These are phyloP conservation scores for Salix caprea DNA, from an alignment of 345 rosid species.

Conservation along the genomic window DNA sequence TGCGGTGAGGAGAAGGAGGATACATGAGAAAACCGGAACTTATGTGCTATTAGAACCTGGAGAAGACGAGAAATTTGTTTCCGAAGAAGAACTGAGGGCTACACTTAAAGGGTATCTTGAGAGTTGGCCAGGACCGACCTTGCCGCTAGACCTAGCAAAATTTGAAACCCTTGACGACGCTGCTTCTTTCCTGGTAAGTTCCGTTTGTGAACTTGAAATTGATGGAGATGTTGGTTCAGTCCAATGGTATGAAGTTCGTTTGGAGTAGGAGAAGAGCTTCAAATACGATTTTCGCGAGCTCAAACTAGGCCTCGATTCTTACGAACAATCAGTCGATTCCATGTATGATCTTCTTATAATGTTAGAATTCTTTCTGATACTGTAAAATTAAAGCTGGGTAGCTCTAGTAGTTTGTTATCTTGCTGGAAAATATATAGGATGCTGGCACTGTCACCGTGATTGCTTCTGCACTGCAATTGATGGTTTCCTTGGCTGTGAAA, in stretches of 20 bases:
- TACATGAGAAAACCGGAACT: conserved; percentile 52
- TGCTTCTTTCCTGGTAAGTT: conserved; percentile 56
- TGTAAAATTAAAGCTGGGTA: too few relatives aligned
- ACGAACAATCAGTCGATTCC: too few relatives aligned
- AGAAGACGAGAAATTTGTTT: conserved; percentile 70
- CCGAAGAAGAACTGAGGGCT: conserved; percentile 65
- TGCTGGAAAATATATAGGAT: too few relatives aligned
- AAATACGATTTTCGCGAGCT: neutral
- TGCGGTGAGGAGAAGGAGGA: conserved; percentile 58
- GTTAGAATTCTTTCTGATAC: too few relatives aligned
- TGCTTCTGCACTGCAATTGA: too few relatives aligned
- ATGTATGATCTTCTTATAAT: too few relatives aligned
- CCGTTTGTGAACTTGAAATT: conserved; percentile 77
- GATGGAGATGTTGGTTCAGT: conserved; percentile 75
- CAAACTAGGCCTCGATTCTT: too few relatives aligned
- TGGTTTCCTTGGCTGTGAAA: neutral
- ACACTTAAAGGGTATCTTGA: conserved; percentile 63
- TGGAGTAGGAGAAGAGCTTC: conserved; percentile 35
- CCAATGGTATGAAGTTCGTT: conserved; percentile 81
- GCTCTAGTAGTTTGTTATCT: too few relatives aligned
- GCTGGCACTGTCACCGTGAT: too few relatives aligned
- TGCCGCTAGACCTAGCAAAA: conserved; percentile 80
- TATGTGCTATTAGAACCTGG: conserved; percentile 80
- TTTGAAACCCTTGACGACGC: conserved; percentile 62
- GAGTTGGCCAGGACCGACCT: conserved; percentile 57